Conservation (phyloP, 495 filamentous ascomycete genomes). For the Penicillium antarcticum region DNA sequence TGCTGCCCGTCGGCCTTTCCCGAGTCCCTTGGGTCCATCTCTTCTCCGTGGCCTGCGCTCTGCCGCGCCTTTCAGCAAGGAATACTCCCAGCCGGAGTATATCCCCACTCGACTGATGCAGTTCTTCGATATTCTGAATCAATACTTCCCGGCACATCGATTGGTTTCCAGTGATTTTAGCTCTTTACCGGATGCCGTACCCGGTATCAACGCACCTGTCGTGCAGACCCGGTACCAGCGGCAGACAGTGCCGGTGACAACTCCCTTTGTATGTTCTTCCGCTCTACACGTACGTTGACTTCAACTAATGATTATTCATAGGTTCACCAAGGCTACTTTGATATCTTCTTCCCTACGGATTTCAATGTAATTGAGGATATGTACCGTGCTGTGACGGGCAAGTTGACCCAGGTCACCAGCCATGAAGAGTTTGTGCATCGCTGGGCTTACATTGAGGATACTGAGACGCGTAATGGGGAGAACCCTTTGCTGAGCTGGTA, state of each 20-base stretch:
- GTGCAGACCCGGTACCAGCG: constrained; percentile 92
- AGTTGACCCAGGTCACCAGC: constrained; percentile 74
- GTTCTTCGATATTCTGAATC: constrained; percentile 87
- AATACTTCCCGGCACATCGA: constrained; percentile 83
- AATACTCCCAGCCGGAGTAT: constrained; percentile 80
- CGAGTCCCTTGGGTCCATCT: constrained; percentile 53
- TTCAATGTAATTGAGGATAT: constrained; percentile 84
- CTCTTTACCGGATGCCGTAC: constrained; percentile 73
- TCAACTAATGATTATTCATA: constrained; percentile 29
- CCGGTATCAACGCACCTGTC: constrained; percentile 85
- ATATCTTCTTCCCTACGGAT: constrained; percentile 97
- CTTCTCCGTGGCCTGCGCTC: constrained; percentile 55
- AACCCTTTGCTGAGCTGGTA: constrained; percentile 94
- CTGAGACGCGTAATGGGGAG: constrained; percentile 82
- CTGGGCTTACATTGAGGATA: constrained; percentile 90
- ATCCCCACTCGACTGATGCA: constrained; percentile 92
- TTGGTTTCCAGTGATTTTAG: constrained; percentile 91
- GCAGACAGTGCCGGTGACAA: constrained; percentile 81
- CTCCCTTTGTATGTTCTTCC: constrained; percentile 70
- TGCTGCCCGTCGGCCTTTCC: constrained; percentile 53
- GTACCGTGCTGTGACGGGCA: constrained; percentile 88
- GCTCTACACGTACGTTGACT: neutral
- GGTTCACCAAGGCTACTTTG: constrained; percentile 98
- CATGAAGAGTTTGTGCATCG: constrained; percentile 88
- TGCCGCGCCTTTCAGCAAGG: constrained; percentile 62